Conservation (phyloP, 371 early-diverging fungal species). For the Lichtheimia hyalospora region DNA sequence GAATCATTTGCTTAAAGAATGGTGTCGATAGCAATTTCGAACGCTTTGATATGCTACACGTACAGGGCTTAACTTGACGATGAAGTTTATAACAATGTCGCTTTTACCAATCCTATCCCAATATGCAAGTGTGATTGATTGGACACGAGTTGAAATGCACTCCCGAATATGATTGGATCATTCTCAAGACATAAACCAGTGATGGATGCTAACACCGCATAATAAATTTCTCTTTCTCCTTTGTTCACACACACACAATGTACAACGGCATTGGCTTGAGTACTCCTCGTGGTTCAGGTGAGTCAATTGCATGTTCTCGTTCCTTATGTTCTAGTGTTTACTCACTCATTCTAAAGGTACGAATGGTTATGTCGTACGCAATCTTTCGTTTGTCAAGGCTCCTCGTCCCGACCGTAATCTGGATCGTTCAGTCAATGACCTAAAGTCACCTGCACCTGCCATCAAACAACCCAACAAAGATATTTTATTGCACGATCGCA, state of each 20-base stretch:
- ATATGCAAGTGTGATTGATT: no score
- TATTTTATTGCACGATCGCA: constrained; percentile 83
- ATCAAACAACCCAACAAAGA: constrained; percentile 72
- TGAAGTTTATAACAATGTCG: no score
- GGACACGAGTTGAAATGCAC: no score
- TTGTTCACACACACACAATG: constrained; percentile 38
- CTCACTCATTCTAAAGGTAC: constrained; percentile 34
- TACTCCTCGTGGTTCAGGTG: constrained; percentile 92
- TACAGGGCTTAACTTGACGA: no score
- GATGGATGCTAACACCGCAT: no score
- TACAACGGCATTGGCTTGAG: constrained; percentile 92
- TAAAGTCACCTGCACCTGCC: constrained; percentile 39
- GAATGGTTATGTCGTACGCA: constrained; percentile 95
- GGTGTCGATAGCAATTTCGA: no score
- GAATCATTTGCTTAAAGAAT: no score
- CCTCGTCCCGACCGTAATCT: constrained; percentile 34
- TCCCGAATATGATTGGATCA: no score
- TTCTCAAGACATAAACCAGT: no score
- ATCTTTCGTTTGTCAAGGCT: constrained; percentile 73
- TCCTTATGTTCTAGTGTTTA: not conserved
- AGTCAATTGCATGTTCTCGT: constrained; percentile 23
- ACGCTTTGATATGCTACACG: no score
- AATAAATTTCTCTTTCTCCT: constrained; percentile 20
- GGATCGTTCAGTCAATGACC: constrained; percentile 33
- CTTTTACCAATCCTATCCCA: no score